These are phyloP conservation scores for Ogataea hybrid DNA, from an alignment of 1,139 yeast species.

Conservation along the genomic window DNA sequence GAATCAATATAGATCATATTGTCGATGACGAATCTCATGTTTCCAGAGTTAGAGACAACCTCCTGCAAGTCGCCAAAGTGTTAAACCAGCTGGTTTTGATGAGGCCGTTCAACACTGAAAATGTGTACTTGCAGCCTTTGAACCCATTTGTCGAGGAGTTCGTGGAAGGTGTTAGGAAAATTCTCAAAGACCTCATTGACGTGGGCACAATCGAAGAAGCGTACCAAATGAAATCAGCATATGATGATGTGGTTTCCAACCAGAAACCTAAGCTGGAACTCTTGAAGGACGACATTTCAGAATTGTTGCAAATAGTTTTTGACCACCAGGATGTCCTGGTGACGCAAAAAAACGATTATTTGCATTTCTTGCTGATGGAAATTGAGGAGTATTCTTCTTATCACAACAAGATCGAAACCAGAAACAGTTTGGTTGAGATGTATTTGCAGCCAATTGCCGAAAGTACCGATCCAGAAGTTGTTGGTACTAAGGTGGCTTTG, in stretches of 20 bases:
- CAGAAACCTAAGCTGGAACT: slow-evolving; percentile 64
- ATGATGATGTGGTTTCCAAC: slow-evolving; percentile 69
- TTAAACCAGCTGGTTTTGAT: slow-evolving; percentile 65
- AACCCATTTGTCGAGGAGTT: slow-evolving; percentile 64
- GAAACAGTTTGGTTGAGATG: slow-evolving; percentile 18
- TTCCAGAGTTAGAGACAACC: slow-evolving; percentile 43
- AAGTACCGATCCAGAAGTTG: slow-evolving; percentile 38
- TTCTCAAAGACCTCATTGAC: slow-evolving; percentile 49
- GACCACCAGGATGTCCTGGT: slow-evolving; percentile 52
- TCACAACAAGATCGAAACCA: slow-evolving; percentile 20
- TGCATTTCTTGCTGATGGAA: slow-evolving; percentile 40
- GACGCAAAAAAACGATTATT: slow-evolving; percentile 53
- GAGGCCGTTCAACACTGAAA: slow-evolving; percentile 58
- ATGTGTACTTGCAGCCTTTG: slow-evolving; percentile 74
- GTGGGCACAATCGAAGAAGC: slow-evolving; percentile 58
- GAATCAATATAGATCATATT: slow-evolving; percentile 37
- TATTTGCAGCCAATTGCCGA: slow-evolving; percentile 26
- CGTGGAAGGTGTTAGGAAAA: slow-evolving; percentile 42
- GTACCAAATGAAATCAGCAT: slow-evolving; percentile 55
- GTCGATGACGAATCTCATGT: slow-evolving; percentile 22
- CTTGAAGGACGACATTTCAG: slow-evolving; percentile 60
- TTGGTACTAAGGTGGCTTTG: slow-evolving; percentile 49
- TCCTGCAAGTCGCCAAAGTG: slow-evolving; percentile 57
- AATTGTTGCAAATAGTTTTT: slow-evolving; percentile 56
- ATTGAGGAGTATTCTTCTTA: slow-evolving; percentile 21